Percentiles rank a stretch among this genome's conserved stretches.
Evolutionary conservation across 208 protist species (phyloP).

Genomic region (Angomonas deanei): DNA sequence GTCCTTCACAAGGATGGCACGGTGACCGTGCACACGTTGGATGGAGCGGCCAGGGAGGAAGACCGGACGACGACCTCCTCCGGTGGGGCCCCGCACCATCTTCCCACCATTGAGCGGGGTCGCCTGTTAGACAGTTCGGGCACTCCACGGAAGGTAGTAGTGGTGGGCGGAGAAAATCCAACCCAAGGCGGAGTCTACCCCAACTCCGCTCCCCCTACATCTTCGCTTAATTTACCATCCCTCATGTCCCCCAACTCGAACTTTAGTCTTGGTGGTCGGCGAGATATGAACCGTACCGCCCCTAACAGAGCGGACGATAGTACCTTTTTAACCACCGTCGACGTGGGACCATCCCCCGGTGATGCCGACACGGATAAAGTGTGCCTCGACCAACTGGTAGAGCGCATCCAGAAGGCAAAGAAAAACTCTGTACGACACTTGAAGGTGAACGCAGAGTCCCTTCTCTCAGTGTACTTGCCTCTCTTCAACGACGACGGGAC

Average conservation of each 20-base stretch:
- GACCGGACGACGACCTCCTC: too few species aligned
- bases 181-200: not conserved
- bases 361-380: not conserved
- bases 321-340: not conserved
- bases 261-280: not conserved
- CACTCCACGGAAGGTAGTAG: not conserved
- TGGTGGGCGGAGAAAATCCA: not conserved
- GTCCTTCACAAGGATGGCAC: slow-evolving; percentile 36
- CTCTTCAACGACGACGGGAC: slow-evolving; percentile 8
- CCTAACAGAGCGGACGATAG: not conserved
- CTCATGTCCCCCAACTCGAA: not conserved
- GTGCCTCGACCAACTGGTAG: not conserved
- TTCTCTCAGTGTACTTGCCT: slow-evolving; percentile 14
- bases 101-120: too few species aligned
- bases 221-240: not conserved
- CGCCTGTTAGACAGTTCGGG: too few species aligned
- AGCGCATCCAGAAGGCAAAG: not conserved
- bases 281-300: not conserved
- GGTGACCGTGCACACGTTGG: too few species aligned
- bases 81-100: too few species aligned
- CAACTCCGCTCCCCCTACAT: not conserved
- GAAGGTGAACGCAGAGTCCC: slow-evolving; percentile 15
- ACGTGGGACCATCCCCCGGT: not conserved
- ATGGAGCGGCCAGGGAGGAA: too few species aligned
- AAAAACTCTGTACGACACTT: not conserved